These are phyloP conservation scores for Entrophospora sp. DNA, from an alignment of 192 early-diverging fungal species.

Conservation along the genomic window DNA sequence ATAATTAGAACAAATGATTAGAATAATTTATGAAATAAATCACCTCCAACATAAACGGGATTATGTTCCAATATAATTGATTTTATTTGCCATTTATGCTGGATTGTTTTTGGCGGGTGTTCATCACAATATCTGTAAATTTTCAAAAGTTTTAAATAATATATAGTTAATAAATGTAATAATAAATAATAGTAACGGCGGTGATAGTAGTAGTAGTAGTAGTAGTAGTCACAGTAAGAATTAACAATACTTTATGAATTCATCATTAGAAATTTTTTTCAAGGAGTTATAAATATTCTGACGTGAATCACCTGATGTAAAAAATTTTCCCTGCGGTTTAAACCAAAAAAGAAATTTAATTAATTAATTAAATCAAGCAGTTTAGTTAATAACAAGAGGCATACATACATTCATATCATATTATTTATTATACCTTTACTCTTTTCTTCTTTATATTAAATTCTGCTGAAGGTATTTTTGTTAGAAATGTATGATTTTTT, in stretches of 20 bases:
- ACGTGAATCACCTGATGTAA: conserved; percentile 38
- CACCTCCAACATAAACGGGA: too few relatives aligned
- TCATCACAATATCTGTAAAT: too few relatives aligned
- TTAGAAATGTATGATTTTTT: conserved; percentile 49
- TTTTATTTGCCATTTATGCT: too few relatives aligned
- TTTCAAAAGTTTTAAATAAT: too few relatives aligned
- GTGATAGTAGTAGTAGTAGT: too few relatives aligned
- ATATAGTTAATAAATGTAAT: background rate
- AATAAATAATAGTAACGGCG: background rate
- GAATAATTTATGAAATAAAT: background rate
- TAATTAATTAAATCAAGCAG: background rate
- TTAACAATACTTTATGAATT: conserved; percentile 33
- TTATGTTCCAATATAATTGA: too few relatives aligned
- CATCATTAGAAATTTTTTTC: conserved; percentile 27
- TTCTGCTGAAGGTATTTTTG: conserved; percentile 11
- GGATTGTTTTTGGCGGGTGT: too few relatives aligned
- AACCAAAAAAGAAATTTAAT: conserved; percentile 1
- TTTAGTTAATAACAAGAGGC: too few relatives aligned
- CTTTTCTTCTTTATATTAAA: conserved; percentile 3
- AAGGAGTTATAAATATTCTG: conserved; percentile 38
- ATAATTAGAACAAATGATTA: background rate
- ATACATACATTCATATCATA: background rate
- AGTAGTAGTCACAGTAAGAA: background rate
- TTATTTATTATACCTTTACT: background rate
- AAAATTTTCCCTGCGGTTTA: conserved; percentile 35